phyloP scores from a whole-genome alignment of 1,139 yeast species.

The Debaryomyces sp. region DNA sequence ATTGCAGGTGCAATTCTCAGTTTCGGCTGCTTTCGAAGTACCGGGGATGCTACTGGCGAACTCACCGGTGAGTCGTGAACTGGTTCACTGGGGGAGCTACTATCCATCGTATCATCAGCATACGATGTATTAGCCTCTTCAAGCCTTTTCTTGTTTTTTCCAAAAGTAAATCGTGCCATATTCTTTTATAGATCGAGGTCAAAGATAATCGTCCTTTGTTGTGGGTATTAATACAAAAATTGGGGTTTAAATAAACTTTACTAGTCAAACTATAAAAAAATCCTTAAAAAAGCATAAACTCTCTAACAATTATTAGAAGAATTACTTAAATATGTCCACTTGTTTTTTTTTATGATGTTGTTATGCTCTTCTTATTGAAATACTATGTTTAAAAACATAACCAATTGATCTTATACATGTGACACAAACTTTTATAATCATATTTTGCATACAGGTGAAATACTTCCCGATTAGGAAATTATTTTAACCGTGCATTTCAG shows the following conservation, averaged over 20 bases:
- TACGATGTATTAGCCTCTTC: slow-evolving; percentile 10
- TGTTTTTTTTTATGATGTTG: slow-evolving; percentile 2
- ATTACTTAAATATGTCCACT: background rate
- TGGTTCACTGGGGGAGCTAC: slow-evolving; percentile 4
- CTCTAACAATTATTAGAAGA: background rate
- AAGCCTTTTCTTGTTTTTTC: slow-evolving; percentile 12
- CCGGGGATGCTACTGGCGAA: slow-evolving; percentile 6
- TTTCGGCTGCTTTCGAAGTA: background rate
- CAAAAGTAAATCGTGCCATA: slow-evolving; percentile 13
- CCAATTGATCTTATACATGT: slow-evolving; percentile 1
- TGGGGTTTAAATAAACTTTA: background rate
- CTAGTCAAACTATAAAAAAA: background rate
- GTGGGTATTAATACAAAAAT: slow-evolving; percentile 2
- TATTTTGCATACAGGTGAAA: slow-evolving; percentile 1
- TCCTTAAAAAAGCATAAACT: background rate
- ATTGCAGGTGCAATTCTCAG: slow-evolving; percentile 4
- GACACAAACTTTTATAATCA: slow-evolving; percentile 1
- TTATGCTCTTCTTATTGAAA: slow-evolving; percentile 6
- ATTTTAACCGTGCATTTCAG: background rate
- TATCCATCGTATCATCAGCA: slow-evolving; percentile 7
- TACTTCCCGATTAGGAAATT: slow-evolving; percentile 2
- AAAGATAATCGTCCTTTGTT: background rate
- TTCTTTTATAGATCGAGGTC: background rate
- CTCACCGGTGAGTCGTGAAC: background rate
- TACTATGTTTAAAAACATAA: slow-evolving; percentile 3